These are phyloP conservation scores for Pelargonium myrrhifolium DNA, from an alignment of 441 rosid species.

Conservation along the genomic window DNA sequence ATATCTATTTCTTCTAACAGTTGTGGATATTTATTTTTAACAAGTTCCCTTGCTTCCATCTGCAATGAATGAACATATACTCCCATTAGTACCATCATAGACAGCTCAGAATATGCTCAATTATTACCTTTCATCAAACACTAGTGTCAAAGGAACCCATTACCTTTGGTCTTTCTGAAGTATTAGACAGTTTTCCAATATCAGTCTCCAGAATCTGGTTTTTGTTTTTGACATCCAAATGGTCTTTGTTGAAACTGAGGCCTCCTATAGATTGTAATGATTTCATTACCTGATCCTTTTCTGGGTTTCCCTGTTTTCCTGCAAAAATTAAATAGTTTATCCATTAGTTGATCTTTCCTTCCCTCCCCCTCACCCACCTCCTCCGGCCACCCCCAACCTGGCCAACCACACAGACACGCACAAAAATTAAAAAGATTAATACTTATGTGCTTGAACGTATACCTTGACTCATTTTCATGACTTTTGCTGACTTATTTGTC, in stretches of 20 bases:
- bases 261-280: constrained; percentile 21
- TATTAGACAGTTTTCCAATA: constrained; percentile 13
- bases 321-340: constrained; percentile 18
- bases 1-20: constrained; percentile 64
- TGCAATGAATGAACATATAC: constrained; percentile 29
- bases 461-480: constrained; percentile 39
- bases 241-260: constrained; percentile 24
- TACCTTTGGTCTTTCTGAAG: constrained; percentile 26
- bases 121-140: constrained; percentile 45
- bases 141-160: constrained; percentile 25
- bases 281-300: constrained; percentile 20
- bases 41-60: constrained; percentile 33
- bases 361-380: too few relatives aligned
- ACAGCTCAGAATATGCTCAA: constrained; percentile 7
- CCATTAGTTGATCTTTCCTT: not conserved
- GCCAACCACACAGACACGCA: too few relatives aligned
- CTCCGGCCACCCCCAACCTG: not conserved
- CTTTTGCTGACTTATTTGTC: constrained; percentile 40
- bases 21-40: constrained; percentile 39
- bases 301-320: constrained; percentile 34
- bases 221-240: constrained; percentile 23
- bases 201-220: constrained; percentile 24
- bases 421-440: not conserved
- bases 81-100: not conserved
- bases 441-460: constrained; percentile 11